Base-by-base conservation (phyloP, 1,284 basidiomycete species). In the Trichosporon sp. region DNA sequence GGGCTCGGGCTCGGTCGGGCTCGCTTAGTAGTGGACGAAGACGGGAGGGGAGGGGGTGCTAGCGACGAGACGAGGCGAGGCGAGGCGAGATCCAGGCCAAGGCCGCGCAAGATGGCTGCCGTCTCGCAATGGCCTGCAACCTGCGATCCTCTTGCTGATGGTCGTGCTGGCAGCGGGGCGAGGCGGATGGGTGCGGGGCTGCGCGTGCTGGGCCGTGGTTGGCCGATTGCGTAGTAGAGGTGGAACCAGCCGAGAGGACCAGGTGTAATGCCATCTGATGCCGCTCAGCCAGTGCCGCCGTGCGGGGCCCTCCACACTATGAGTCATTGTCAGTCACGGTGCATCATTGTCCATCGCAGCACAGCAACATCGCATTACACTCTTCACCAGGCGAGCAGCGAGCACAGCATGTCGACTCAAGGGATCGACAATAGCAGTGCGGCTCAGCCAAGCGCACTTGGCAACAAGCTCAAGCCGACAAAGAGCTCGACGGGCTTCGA, bases 401-500 rank as follows among this genome's bases (percentile, higher is more conserved):
- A n/a, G 9, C 27, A 56, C 32, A 19, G 31, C 56, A 33, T 46
- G 58, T 49, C 49, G 36, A 40, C 33, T n/a, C n/a, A n/a, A 25
- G 16, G 23, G 11, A 14, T 16, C 40, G 37, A 13, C 40, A 32
- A 16, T 32, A 31, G 21, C 49, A 36, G 25, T 25, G 25, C 16
- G 14, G 31, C 13, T 13, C 19, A n/a, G 8, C 16, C 32, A 7
- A 37, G 16, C 23, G 54, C 44, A 14, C 9, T 16, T 32, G 57
- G 31, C 13, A 29, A 62, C n/a, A 29, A 62, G 23, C 59, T 79
- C 7, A 64, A 64, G 44, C 62, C 71, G 3, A 59, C 70, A 2
- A 74, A 62, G 11, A 63, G 73, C 7, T 3, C 71, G 1, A 65
- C 70, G 7, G 78, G 78, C 14, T 84, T 81, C 69, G 70, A 70